Evolutionary conservation across 2,329 filamentous ascomycete genomes (phyloP), one percentile per base, ranked within the genome.

Genomic region (Daldinia sp.): DNA sequence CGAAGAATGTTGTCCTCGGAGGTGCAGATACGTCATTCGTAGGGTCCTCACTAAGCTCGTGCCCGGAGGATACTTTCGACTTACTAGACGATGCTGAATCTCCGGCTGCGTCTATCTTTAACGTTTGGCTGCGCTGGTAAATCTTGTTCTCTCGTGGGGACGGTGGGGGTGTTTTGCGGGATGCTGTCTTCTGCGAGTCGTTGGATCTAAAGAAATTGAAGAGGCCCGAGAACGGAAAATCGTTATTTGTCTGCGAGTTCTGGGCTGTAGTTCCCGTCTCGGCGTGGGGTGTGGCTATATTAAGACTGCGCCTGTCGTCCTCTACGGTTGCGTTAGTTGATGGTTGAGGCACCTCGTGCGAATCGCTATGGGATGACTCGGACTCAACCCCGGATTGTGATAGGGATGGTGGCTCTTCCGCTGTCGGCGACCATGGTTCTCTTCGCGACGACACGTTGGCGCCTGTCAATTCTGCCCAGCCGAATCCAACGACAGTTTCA

Each of bases 1-100:
- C 95, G 63, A 99, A 96, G 66, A 99, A 91, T 0, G 92, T 96
- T 0, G 95, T 98, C 71, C 87, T 90, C 0, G 95, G 95, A 3
- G 95, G 95, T 6, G 92, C 90, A 53, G 86, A 82, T 56, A 90
- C 76, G 9, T 76, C 79, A 37, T 81, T 77, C 2, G 73, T 67
- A 21, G 70, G 61, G 8, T 80, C 80, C 13, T 80, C 78, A 2
- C 77, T 77, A 13, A 82, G 70, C 63, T 86, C 83, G 6, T 82
- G 78, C 2, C 85, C 85, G 1, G 80, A 74, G 0, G 85, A 85
- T 3, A 83, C 82, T 34, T 73, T 78, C 3, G 80, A 79, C 55
- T 59, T 75, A 35, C 76, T 77, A 21, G 76, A 75, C 17, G 76
- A 70, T 17, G 72, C 67, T 5, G 76, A 72, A 8, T 73, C 69